Evolutionary conservation across 306 rosid species (phyloP).

Genomic region (Cucumis melo): DNA sequence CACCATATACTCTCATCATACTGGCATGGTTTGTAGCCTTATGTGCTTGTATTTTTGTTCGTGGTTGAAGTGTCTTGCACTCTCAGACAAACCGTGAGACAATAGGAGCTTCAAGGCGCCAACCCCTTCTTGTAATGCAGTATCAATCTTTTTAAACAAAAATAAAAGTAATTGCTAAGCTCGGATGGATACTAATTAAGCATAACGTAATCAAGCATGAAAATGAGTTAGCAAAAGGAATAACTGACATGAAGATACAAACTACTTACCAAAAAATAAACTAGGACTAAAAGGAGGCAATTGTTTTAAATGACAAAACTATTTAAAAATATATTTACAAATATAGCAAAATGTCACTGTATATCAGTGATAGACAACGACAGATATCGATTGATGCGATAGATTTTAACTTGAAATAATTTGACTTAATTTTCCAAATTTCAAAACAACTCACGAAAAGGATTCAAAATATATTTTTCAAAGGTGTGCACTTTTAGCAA

Average conservation of each 20-base stretch:
- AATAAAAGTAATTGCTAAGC: not conserved
- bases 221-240: not conserved
- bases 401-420: no score
- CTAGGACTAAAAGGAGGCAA: no score
- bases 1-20: slow-evolving; percentile 3
- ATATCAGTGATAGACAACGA: no score
- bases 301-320: no score
- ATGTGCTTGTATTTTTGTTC: slow-evolving; percentile 77
- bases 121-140: slow-evolving; percentile 24
- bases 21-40: slow-evolving; percentile 42
- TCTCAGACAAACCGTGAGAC: slow-evolving; percentile 38
- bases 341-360: no score
- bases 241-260: not conserved
- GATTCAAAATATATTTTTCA: not conserved
- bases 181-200: not conserved
- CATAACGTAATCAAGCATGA: not conserved
- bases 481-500: not conserved
- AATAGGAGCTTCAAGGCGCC: slow-evolving; percentile 42
- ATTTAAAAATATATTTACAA: no score
- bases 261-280: not conserved
- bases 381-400: no score
- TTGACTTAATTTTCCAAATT: no score
- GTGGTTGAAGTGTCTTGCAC: slow-evolving; percentile 52
- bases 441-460: no score
- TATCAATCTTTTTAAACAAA: slow-evolving; percentile 18